Percentiles rank a stretch among this genome's conserved stretches.
These are phyloP conservation scores for Cornus controversa DNA, from an alignment of 148 eudicot genomes.

Conservation along the genomic window DNA sequence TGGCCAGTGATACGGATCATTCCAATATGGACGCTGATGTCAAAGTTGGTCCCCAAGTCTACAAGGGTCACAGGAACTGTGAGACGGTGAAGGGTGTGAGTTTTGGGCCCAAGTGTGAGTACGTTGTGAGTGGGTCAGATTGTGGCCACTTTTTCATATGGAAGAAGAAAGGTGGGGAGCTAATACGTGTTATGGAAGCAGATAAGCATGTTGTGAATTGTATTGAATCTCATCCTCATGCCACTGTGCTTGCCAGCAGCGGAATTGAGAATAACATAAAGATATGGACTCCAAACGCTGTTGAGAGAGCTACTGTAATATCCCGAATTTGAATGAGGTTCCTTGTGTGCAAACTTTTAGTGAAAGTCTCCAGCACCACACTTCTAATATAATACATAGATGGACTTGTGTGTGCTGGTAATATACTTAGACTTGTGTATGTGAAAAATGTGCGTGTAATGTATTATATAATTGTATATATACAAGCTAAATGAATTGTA, in stretches of 20 bases:
- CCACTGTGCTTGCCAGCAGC: constrained; percentile 75
- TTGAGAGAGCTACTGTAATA: constrained; percentile 50
- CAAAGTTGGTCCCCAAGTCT: constrained; percentile 54
- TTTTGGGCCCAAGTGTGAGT: constrained; percentile 84
- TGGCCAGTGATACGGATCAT: constrained; percentile 30
- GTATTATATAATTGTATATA: no score
- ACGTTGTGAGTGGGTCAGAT: constrained; percentile 93
- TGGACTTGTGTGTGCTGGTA: no score
- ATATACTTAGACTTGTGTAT: no score
- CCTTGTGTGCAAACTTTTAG: no score
- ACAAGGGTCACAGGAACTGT: constrained; percentile 72
- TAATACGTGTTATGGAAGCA: constrained; percentile 86
- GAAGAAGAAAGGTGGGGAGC: constrained; percentile 76
- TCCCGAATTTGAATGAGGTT: no score
- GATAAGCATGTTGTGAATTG: constrained; percentile 83
- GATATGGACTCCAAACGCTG: constrained; percentile 82
- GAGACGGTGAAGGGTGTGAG: constrained; percentile 81
- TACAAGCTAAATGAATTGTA: no score
- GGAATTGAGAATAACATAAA: constrained; percentile 82
- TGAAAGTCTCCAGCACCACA: no score
- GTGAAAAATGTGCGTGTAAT: no score
- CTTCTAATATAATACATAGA: no score
- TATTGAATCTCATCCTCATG: constrained; percentile 82
- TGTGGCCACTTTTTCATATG: constrained; percentile 93
- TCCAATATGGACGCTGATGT: constrained; percentile 34